A percentile compares a stretch with the other conserved stretches of the same genome.
These are phyloP conservation scores for Claviceps lovelessii DNA, from an alignment of 2,329 filamentous ascomycete species.

Conservation along the genomic window DNA sequence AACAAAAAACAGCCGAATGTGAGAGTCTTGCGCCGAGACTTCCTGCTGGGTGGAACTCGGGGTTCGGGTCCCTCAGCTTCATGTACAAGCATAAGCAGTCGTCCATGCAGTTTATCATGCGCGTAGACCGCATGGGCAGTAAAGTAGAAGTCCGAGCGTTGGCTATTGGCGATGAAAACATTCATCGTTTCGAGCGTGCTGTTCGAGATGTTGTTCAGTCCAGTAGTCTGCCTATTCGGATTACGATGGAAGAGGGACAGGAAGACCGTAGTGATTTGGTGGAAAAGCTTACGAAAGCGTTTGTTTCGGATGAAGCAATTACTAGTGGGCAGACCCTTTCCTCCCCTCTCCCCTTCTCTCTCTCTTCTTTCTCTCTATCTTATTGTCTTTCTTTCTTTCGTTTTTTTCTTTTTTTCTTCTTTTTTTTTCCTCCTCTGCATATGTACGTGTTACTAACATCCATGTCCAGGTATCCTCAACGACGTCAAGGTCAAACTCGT, in stretches of 20 bases:
- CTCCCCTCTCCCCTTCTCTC: no score
- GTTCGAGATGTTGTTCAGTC: conserved; percentile 58
- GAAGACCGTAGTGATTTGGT: conserved; percentile 37
- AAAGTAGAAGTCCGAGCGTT: conserved; percentile 76
- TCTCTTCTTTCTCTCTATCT: no score
- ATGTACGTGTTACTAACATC: neutral
- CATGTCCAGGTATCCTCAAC: conserved; percentile 43
- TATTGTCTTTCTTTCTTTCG: no score
- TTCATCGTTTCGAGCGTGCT: conserved; percentile 60
- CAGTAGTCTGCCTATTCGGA: conserved; percentile 39
- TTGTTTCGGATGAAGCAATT: conserved; percentile 59
- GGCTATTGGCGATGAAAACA: conserved; percentile 66
- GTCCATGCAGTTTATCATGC: conserved; percentile 69
- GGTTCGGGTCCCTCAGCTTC: conserved; percentile 59
- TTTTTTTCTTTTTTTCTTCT: no score
- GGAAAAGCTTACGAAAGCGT: conserved; percentile 43
- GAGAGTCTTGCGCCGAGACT: conserved; percentile 46
- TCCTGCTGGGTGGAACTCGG: conserved; percentile 66
- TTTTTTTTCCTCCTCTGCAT: no score
- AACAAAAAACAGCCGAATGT: conserved; percentile 26
- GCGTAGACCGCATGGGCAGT: conserved; percentile 64
- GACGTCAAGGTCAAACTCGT: conserved; percentile 68
- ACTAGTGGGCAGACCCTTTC: conserved; percentile 19
- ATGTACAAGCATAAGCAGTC: conserved; percentile 79
- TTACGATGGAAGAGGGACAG: conserved; percentile 28